phyloP scores from a whole-genome alignment of 2,329 filamentous ascomycete species.

The Fusarium pseudonygamai region DNA sequence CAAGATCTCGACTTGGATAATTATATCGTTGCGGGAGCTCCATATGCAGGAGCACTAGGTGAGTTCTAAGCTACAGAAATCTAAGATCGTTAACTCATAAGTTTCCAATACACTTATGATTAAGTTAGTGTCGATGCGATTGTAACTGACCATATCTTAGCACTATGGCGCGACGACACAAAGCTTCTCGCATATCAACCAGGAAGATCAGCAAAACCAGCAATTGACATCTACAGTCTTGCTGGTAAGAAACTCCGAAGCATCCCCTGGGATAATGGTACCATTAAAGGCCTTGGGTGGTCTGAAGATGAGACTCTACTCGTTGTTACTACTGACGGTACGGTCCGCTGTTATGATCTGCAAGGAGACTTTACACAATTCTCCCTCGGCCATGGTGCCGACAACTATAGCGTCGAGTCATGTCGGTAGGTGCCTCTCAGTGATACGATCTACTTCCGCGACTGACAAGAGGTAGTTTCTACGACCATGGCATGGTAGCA shows the following conservation, averaged over 20 bases:
- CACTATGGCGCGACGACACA: slow-evolving; percentile 86
- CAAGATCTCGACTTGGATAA: slow-evolving; percentile 94
- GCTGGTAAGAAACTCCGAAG: slow-evolving; percentile 87
- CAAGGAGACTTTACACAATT: slow-evolving; percentile 96
- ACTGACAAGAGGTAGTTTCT: slow-evolving; percentile 66
- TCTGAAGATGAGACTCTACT: slow-evolving; percentile 94
- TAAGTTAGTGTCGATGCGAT: not conserved
- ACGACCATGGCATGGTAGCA: slow-evolving; percentile 90
- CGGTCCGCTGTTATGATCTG: slow-evolving; percentile 90
- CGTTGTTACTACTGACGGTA: slow-evolving; percentile 88
- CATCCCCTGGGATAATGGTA: slow-evolving; percentile 91
- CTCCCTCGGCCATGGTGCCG: slow-evolving; percentile 86
- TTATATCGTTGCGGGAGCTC: slow-evolving; percentile 89
- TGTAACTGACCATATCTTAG: slow-evolving; percentile 55
- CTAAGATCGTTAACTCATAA: not conserved
- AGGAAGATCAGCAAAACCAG: slow-evolving; percentile 76
- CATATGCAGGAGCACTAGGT: slow-evolving; percentile 94
- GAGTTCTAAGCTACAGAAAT: slow-evolving; percentile 47
- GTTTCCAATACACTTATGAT: slow-evolving; percentile 15
- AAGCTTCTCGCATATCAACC: slow-evolving; percentile 84
- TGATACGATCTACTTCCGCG: not conserved
- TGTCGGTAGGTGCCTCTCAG: slow-evolving; percentile 65
- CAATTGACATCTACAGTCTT: slow-evolving; percentile 94
- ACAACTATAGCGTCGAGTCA: slow-evolving; percentile 86
- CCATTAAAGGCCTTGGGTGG: slow-evolving; percentile 91